Percentiles rank a stretch among this genome's conserved stretches.
These are phyloP conservation scores for Taiwanofungus camphoratus DNA, from an alignment of 1,284 basidiomycete species.

Conservation along the genomic window DNA sequence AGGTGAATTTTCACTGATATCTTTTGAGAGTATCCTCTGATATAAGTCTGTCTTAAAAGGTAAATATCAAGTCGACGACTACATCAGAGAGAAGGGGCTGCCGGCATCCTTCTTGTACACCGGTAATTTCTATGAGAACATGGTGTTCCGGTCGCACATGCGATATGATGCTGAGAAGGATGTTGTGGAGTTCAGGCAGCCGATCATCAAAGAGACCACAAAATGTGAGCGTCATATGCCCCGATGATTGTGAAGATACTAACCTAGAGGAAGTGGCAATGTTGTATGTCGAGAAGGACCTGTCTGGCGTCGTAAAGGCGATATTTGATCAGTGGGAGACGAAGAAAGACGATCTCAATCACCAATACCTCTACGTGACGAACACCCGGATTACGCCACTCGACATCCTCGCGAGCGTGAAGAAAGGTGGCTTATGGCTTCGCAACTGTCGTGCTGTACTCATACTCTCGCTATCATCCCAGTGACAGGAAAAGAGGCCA, in stretches of 20 bases:
- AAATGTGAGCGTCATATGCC: slow-evolving; percentile 8
- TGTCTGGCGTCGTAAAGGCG: slow-evolving; percentile 17
- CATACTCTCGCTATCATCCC: background rate
- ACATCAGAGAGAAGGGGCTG: slow-evolving; percentile 15
- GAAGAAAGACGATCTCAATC: slow-evolving; percentile 13
- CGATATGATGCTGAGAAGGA: slow-evolving; percentile 16
- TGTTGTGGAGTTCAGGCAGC: slow-evolving; percentile 19
- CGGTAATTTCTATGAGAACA: slow-evolving; percentile 24
- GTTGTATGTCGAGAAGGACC: slow-evolving; percentile 22
- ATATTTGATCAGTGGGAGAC: slow-evolving; percentile 19
- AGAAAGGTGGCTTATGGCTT: slow-evolving; percentile 14
- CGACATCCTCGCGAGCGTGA: slow-evolving; percentile 17
- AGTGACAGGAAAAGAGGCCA: slow-evolving; percentile 19
- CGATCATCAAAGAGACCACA: slow-evolving; percentile 19
- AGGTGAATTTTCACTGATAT: slow-evolving; percentile 5
- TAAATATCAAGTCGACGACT: slow-evolving; percentile 21
- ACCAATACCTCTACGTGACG: slow-evolving; percentile 17
- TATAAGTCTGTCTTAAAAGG: slow-evolving; percentile 11
- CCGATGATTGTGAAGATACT: background rate
- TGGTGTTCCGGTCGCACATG: slow-evolving; percentile 21
- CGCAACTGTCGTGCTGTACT: background rate
- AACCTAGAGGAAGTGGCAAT: slow-evolving; percentile 15
- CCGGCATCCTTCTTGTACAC: slow-evolving; percentile 18
- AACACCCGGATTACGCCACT: slow-evolving; percentile 17
- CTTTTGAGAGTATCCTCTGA: background rate